phyloP scores from a whole-genome alignment of 257 asterid species.

The Penstemon davidsonii region DNA sequence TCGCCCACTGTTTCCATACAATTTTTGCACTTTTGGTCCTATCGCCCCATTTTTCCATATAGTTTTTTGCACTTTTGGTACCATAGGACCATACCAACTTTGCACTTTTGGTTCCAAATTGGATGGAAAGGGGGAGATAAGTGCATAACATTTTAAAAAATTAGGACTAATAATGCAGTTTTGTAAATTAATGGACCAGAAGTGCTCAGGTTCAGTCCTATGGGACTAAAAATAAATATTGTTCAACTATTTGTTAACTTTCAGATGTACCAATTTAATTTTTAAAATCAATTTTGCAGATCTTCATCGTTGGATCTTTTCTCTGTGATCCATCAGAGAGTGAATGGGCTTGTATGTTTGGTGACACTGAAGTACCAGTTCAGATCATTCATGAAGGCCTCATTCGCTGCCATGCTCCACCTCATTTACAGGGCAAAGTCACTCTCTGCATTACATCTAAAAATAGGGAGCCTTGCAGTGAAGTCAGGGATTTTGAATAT shows the following conservation, averaged over 20 bases:
- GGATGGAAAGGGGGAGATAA: too few species aligned
- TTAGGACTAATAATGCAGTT: too few species aligned
- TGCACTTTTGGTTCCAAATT: too few species aligned
- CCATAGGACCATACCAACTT: too few species aligned
- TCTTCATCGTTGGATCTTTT: constrained; percentile 79
- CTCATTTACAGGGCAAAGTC: constrained; percentile 70
- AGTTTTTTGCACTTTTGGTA: too few species aligned
- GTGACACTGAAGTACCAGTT: constrained; percentile 82
- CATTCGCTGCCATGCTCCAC: constrained; percentile 78
- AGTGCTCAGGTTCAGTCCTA: too few species aligned
- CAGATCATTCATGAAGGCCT: constrained; percentile 86
- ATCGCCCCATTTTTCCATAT: too few species aligned
- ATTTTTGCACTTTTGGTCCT: too few species aligned
- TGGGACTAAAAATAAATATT: too few species aligned
- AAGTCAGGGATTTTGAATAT: constrained; percentile 80
- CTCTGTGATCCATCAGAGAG: constrained; percentile 65
- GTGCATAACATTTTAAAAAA: too few species aligned
- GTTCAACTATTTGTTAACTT: background rate
- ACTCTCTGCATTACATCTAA: constrained; percentile 70
- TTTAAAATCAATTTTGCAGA: constrained; percentile 48
- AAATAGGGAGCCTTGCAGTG: constrained; percentile 82
- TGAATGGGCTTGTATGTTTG: constrained; percentile 93
- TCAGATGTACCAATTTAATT: constrained; percentile 23
- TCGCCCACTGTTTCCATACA: too few species aligned
- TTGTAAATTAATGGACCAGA: too few species aligned